These are phyloP conservation scores for Setaria viridis DNA, from an alignment of 202 grass and related monocot genomes.

Conservation along the genomic window DNA sequence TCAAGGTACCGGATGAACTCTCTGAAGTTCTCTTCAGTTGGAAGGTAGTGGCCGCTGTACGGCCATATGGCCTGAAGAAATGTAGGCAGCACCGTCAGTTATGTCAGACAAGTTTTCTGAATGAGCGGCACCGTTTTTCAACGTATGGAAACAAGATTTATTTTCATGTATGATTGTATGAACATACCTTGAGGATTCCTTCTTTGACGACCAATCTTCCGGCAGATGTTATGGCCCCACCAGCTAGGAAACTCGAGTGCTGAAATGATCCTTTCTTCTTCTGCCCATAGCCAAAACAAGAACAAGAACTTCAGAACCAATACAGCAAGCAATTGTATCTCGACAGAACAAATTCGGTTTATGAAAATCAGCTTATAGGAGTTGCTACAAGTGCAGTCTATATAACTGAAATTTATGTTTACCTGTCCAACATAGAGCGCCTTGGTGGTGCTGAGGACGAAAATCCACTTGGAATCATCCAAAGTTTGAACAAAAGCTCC, in stretches of 20 bases:
- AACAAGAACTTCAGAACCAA: constrained; percentile 40
- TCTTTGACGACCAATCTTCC: constrained; percentile 90
- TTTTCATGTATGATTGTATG: not conserved
- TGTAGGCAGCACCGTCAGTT: not conserved
- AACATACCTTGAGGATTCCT: constrained; percentile 73
- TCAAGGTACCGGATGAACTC: constrained; percentile 81
- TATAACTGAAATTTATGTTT: constrained; percentile 29
- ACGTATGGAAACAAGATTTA: not conserved
- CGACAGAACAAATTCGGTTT: not conserved
- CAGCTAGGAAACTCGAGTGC: constrained; percentile 94
- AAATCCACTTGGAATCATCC: constrained; percentile 94
- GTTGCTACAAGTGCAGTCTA: not conserved
- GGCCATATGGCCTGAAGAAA: constrained; percentile 89
- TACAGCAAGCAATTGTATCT: constrained; percentile 4
- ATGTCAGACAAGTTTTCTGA: constrained; percentile 6
- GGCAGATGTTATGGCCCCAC: constrained; percentile 86
- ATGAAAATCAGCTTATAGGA: not conserved
- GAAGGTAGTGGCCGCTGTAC: constrained; percentile 97
- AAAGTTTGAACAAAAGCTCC: constrained; percentile 63
- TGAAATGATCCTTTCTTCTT: constrained; percentile 98
- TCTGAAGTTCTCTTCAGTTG: constrained; percentile 91
- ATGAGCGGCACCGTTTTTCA: not conserved
- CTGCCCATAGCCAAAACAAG: constrained; percentile 49
- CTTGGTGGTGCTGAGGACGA: constrained; percentile 86
- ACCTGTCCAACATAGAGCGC: constrained; percentile 89